Base-by-base conservation (phyloP, 768 basidiomycete genomes). In the Trametes gibbosa region DNA sequence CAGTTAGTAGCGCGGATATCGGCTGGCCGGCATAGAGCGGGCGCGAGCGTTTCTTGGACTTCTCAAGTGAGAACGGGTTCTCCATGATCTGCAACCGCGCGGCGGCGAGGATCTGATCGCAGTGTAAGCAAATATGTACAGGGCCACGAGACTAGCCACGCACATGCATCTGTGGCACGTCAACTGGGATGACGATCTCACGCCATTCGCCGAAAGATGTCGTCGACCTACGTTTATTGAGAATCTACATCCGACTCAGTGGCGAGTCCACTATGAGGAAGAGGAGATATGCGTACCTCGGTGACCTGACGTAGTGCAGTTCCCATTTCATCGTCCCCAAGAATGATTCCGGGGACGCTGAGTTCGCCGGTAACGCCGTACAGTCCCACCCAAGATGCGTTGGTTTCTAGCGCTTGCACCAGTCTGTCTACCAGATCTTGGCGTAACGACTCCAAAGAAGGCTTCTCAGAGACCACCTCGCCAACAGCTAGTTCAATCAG, bases 21-120 rank as follows among this genome's bases (percentile, higher is more conserved):
- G 94, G 90, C 65, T 95, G 91, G 0, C 95, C 95, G 23, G 95
- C 93, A 66, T 92, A 95, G 64, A 90, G 74, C 2, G 81, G 77
- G 9, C 56, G 58, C 1, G 49, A 50, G 32, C 61, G 61, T 23
- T 54, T 57, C 35, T 56, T 27, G 19, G 60, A 49, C 37, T 47
- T 58, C 41, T 64, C 75, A 52, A 66, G 72, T 58, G 75, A 62
- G 50, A 79, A 79, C 4, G 81, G 75, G 39, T 80, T 76, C 39
- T 82, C 68, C 17, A 79, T 57, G 25, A 87, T 69, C 47, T 70
- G 73, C 46, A 91, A 75, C 40, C 76, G 74, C 6, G 81, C 82
- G 27, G 85, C 81, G 17, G 87, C 86, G 40, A 87, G 77, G 50
- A 92, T 85, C 90, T 92, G 50, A 1, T 13, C 47, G 58, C 34